Conservation (phyloP, 345 rosid genomes). For the Gossypioides kirkii region DNA sequence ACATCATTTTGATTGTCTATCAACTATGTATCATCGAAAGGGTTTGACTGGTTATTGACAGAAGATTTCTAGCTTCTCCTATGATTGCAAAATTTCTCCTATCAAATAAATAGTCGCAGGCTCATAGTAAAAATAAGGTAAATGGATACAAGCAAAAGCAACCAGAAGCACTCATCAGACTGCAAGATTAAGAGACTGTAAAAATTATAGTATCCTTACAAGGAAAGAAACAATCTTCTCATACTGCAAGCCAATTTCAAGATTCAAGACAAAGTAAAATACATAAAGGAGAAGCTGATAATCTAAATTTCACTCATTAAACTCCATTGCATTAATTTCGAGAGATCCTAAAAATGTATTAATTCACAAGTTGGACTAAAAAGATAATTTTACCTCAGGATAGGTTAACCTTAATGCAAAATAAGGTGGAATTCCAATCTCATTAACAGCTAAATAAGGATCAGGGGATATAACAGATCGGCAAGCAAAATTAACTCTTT, state of each 20-base stretch:
- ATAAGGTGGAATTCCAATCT: conserved; percentile 94
- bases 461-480: conserved; percentile 99
- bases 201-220: neutral
- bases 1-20: neutral
- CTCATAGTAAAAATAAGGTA: neutral
- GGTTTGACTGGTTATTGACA: neutral
- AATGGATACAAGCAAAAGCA: neutral
- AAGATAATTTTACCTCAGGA: conserved; percentile 66
- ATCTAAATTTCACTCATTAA: neutral
- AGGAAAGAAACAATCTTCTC: neutral
- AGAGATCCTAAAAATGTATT: neutral
- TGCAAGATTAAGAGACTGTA: neutral
- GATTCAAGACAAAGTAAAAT: neutral
- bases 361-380: neutral
- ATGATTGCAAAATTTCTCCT: neutral
- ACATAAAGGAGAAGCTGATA: neutral
- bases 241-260: neutral
- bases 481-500: conserved; percentile 96
- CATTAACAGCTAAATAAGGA: conserved; percentile 92
- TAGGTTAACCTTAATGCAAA: conserved; percentile 81
- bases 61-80: neutral
- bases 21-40: neutral
- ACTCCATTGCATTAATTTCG: neutral
- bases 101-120: neutral
- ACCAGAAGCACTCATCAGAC: neutral